Base-by-base conservation (phyloP, 345 rosid genomes). In the Camelina hispida region DNA sequence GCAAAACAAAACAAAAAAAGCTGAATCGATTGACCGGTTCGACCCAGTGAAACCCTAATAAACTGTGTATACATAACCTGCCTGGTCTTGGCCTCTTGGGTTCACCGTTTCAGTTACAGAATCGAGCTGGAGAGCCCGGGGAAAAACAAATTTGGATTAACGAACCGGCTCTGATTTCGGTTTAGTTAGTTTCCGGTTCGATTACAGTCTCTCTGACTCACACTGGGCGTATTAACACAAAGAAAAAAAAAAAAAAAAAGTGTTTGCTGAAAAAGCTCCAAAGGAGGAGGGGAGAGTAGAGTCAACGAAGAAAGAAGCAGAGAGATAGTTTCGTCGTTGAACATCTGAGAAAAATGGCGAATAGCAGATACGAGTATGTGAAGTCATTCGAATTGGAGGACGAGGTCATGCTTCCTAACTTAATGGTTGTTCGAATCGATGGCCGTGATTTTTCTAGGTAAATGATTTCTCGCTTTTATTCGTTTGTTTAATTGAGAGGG, bases 311-410 rank as follows among this genome's bases (percentile, higher is more conserved):
- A 23, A 30, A 62, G 35, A 68, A 71, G 16, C 5, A 23, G 59
- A 25, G 5, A 28, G 5, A 25, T 4, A 28, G 22, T 16, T 1
- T 17, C 54, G 54, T 48, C 54, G 23, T 54, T 18, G 10, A 62
- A 47, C 3, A 5, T 50, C 1, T 1, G 20, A 54, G n/a, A 18
- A 18, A 4, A 13, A 93, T 89, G 97, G 97, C 97, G 17, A 93
- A 93, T 69, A 93, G 98, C 84, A 91, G 86, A 69, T 93, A 93
- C 55, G 96, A 91, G 83, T 93, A 93, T 50, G 97, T 93, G 34
- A 93, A 89, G 77, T 82, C 86, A 14, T 91, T 88, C 42, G 97
- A 93, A 77, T 72, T 80, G 22, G 87, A 86, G 30, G 98, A 89
- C 22, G 88, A 89, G 67, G 77, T 93, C 22, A 81, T 89, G 87